Base-by-base conservation (phyloP, 441 rosid species). In the Syzygium malaccense region DNA sequence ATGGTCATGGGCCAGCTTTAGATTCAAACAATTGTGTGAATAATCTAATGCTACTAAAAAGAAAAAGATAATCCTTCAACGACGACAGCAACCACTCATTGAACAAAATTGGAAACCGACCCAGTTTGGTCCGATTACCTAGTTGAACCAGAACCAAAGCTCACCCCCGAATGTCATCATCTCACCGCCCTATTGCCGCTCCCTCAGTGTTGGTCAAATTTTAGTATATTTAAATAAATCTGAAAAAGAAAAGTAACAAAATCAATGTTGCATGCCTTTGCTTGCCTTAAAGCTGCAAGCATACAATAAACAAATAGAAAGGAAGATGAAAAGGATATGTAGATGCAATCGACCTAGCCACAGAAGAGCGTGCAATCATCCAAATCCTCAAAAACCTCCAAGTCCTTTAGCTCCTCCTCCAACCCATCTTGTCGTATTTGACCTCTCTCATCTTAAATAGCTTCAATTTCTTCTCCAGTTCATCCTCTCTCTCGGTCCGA, bases 81-180 rank as follows among this genome's bases (percentile, higher is more conserved):
- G n/a, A 57, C 62, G 26, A 57, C 3, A 2, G n/a, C n/a, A 9
- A 28, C n/a, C 5, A 10, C n/a, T 10, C 26, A 57, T 57, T 57
- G 62, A 57, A 57, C 62, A 57, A 57, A 25, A 25, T 10, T 12
- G n/a, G 62, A 28, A 57, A 12, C n/a, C 26, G 2, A 6, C n/a
- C 26, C n/a, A 57, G 26, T 57, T 57, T 57, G 25, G 14, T 57
- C 6, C 14, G 14, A 25, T 25, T 57, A 57, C 26, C 26, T 1
- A 57, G 6, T 57, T 57, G 62, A 25, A 25, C n/a, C 0, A 0
- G 26, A 25, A 14, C 10, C 0, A 0, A 57, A 23, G 62, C 62
- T 57, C 62, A 25, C n/a, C 62, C 26, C 12, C 26, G 12, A 57
- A 2, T 57, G 1, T 9, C 11, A 13, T 57, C 62, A 57, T 57